Base-by-base conservation (phyloP, 495 filamentous ascomycete species). In the Penicillium psychrofluorescens region DNA sequence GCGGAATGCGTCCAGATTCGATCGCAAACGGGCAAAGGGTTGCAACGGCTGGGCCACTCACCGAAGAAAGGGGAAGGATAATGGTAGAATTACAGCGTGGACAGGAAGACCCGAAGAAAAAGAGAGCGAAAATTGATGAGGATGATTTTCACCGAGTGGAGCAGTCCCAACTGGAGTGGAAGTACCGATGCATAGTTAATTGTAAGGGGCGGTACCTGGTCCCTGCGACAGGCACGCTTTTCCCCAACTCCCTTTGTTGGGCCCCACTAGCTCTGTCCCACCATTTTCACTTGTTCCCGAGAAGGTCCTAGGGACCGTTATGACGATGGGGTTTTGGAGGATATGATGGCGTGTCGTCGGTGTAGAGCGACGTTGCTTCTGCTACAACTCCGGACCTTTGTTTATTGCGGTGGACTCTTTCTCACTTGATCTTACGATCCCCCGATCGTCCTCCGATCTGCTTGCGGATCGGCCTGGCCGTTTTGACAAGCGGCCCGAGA, bases 81-180 rank as follows among this genome's bases (percentile, higher is more conserved):
- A 34, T 2, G 32, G 32, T 11, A 34, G n/a, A 34, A 34, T 10
- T 34, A 10, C n/a, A 12, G 32, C 6, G n/a, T 0, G n/a, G 32
- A 34, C 9, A 34, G n/a, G 32, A 34, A 3, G 34, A 35, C 22
- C 13, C 36, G 14, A 12, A 27, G 43, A 29, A 36, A 35, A 36
- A 35, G 37, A 35, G 31, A 36, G 35, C 43, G 8, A 36, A 46
- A 35, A 38, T 32, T 32, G 14, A 41, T 32, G 11, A 35, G 41
- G 31, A 44, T 29, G 32, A 33, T 33, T 11, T 29, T 30, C 29
- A 6, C 27, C 4, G 15, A 4, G 29, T 15, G 11, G 41, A 29
- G 35, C 14, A 28, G 9, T 34, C 32, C 32, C 32, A 34, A 34
- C 32, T 34, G 32, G 10, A 5, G 2, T 10, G 10, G 10, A 34